Evolutionary conservation across 345 rosid genomes (phyloP).

Genomic region (Corchorus olitorius): DNA sequence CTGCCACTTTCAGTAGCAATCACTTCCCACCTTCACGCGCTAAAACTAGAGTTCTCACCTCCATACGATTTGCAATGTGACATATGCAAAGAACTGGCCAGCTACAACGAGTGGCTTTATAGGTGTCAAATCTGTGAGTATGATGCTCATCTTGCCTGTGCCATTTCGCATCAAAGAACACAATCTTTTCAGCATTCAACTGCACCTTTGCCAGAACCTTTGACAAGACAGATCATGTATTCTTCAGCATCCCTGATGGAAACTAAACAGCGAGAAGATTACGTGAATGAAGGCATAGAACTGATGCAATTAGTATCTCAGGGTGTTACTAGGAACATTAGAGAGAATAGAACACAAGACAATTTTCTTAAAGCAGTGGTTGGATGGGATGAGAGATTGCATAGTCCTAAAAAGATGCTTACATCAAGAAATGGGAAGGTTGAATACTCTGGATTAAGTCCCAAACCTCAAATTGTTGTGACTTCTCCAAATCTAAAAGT

Average conservation of each 20-base stretch:
- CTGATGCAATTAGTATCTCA: slow-evolving; percentile 33
- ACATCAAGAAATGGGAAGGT: background rate
- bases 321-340: background rate
- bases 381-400: slow-evolving; percentile 32
- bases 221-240: slow-evolving; percentile 12
- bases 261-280: slow-evolving; percentile 19
- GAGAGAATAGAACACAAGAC: slow-evolving; percentile 12
- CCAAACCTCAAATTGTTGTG: slow-evolving; percentile 3
- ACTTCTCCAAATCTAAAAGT: slow-evolving; percentile 7
- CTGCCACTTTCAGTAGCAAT: slow-evolving; percentile 41
- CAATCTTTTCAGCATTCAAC: slow-evolving; percentile 4
- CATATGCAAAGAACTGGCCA: slow-evolving; percentile 35
- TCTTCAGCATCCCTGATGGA: slow-evolving; percentile 24
- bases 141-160: slow-evolving; percentile 51
- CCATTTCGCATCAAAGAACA: slow-evolving; percentile 27
- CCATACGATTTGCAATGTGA: slow-evolving; percentile 50
- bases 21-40: slow-evolving; percentile 45
- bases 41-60: slow-evolving; percentile 49
- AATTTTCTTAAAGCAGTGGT: slow-evolving; percentile 8
- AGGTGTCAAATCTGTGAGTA: slow-evolving; percentile 55
- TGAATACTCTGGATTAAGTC: background rate
- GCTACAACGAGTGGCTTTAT: slow-evolving; percentile 50
- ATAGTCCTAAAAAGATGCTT: slow-evolving; percentile 21
- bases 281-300: slow-evolving; percentile 30
- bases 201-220: background rate